phyloP scores from a whole-genome alignment of 768 basidiomycete species.

The Trametes sanguinea region DNA sequence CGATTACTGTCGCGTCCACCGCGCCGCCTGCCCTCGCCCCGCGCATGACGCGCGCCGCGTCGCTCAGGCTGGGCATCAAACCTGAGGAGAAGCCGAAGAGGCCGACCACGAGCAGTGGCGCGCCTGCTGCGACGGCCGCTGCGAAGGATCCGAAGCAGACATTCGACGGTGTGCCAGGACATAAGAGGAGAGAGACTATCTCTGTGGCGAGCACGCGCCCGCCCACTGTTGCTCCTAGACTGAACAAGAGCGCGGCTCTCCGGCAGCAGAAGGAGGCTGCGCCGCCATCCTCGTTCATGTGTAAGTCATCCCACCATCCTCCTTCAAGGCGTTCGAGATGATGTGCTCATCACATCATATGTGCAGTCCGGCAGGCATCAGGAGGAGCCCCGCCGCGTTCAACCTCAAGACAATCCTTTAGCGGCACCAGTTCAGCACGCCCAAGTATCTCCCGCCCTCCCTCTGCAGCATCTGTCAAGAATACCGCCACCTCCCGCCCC shows the following conservation, averaged over 20 bases:
- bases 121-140: conserved; percentile 21
- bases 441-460: conserved; percentile 29
- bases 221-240: conserved; percentile 46
- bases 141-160: conserved; percentile 41
- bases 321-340: conserved; percentile 10
- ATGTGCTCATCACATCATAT: neutral
- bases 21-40: conserved; percentile 72
- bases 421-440: conserved; percentile 19
- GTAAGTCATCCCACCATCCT: conserved; percentile 43
- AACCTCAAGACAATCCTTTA: conserved; percentile 42
- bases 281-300: conserved; percentile 68
- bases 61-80: conserved; percentile 62
- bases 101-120: conserved; percentile 24
- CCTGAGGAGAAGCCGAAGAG: conserved; percentile 17
- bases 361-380: conserved; percentile 48
- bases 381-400: conserved; percentile 41
- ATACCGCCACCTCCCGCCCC: neutral
- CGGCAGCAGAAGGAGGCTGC: conserved; percentile 44
- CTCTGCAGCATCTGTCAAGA: conserved; percentile 23
- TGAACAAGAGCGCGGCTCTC: conserved; percentile 47
- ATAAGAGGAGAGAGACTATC: conserved; percentile 78
- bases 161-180: conserved; percentile 83
- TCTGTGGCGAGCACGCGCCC: conserved; percentile 56
- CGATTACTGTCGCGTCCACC: conserved; percentile 73
- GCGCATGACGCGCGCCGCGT: conserved; percentile 74